phyloP scores from a whole-genome alignment of 495 filamentous ascomycete genomes.

The Penicillium lividum region DNA sequence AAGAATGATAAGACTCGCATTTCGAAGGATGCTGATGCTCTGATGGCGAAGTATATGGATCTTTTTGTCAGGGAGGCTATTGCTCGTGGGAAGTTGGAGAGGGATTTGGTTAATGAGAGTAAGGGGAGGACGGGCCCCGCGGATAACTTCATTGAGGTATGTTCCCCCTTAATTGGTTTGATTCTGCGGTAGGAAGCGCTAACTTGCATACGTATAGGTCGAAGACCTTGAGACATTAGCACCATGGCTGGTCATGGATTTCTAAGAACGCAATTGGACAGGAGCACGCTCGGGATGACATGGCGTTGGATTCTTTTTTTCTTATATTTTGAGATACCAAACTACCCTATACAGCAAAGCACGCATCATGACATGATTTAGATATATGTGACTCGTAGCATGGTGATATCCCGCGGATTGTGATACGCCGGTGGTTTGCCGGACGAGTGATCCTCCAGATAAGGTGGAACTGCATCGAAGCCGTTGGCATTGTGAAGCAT shows the following conservation, averaged over 20 bases:
- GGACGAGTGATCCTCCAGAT: slow-evolving; percentile 25
- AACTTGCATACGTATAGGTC: slow-evolving; percentile 33
- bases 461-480: slow-evolving; percentile 27
- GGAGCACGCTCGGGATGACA: slow-evolving; percentile 1
- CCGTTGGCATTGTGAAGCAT: slow-evolving; percentile 32
- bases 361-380: background rate
- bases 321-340: slow-evolving; percentile 18
- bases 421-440: slow-evolving; percentile 26
- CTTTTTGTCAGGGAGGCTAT: slow-evolving; percentile 92
- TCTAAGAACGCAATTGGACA: slow-evolving; percentile 42
- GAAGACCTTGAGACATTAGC: slow-evolving; percentile 85
- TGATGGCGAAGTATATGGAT: slow-evolving; percentile 85
- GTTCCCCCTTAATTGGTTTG: slow-evolving; percentile 18
- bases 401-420: slow-evolving; percentile 26
- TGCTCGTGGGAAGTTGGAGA: slow-evolving; percentile 74
- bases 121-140: slow-evolving; percentile 31
- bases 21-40: slow-evolving; percentile 72
- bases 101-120: slow-evolving; percentile 42
- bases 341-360: slow-evolving; percentile 1
- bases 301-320: slow-evolving; percentile 17
- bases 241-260: slow-evolving; percentile 87
- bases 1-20: slow-evolving; percentile 68
- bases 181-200: background rate
- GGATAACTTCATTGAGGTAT: slow-evolving; percentile 74
- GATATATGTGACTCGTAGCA: slow-evolving; percentile 21